phyloP scores from a whole-genome alignment of 768 basidiomycete species.

The Ramaria sp. region DNA sequence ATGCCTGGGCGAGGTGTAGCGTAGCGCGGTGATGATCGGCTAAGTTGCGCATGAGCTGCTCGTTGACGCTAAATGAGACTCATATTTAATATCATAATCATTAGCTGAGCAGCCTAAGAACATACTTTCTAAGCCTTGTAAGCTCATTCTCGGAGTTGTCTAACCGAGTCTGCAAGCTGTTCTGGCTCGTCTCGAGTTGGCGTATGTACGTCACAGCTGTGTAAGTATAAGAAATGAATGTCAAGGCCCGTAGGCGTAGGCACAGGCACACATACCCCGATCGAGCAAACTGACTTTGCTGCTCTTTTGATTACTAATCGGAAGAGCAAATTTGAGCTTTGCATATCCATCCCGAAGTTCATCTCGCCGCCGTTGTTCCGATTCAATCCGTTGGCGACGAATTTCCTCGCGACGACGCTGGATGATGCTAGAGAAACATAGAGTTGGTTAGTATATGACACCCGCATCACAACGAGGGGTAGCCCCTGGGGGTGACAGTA shows the following conservation, averaged over 20 bases:
- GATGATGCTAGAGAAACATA: slow-evolving; percentile 3
- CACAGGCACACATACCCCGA: slow-evolving; percentile 41
- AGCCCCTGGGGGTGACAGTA: too few species aligned
- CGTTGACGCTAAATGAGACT: slow-evolving; percentile 48
- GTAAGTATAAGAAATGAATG: slow-evolving; percentile 11
- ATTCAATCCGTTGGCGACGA: slow-evolving; percentile 87
- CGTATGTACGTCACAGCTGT: slow-evolving; percentile 68
- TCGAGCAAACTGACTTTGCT: slow-evolving; percentile 89
- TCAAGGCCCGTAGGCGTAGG: background rate
- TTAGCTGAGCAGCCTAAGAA: slow-evolving; percentile 8
- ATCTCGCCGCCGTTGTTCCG: slow-evolving; percentile 83
- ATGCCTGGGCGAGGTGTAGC: slow-evolving; percentile 44
- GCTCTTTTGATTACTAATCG: slow-evolving; percentile 83
- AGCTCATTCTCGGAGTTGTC: slow-evolving; percentile 75
- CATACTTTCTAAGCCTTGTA: slow-evolving; percentile 56
- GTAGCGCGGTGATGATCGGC: slow-evolving; percentile 61
- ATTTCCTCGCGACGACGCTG: slow-evolving; percentile 75
- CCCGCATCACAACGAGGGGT: too few species aligned
- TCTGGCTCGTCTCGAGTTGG: slow-evolving; percentile 73
- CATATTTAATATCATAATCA: background rate
- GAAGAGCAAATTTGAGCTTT: slow-evolving; percentile 82
- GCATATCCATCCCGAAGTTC: slow-evolving; percentile 90
- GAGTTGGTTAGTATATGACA: too few species aligned
- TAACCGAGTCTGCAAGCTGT: slow-evolving; percentile 64
- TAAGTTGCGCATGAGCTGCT: slow-evolving; percentile 80